phyloP scores from a whole-genome alignment of 345 rosid species.

The Mercurialis annua region DNA sequence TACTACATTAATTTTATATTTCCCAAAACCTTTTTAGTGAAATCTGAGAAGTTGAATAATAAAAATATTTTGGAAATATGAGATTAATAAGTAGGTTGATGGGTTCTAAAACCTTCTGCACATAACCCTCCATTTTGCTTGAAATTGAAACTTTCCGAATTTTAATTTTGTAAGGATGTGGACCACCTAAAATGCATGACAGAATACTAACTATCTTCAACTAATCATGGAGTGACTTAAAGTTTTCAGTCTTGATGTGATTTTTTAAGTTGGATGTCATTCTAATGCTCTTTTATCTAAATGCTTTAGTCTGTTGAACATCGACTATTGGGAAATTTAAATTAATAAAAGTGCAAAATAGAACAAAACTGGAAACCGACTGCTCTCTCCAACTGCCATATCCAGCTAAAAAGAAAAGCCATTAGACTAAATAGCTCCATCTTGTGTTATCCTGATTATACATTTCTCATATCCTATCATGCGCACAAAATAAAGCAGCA shows the following conservation, averaged over 20 bases:
- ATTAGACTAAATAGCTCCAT: not conserved
- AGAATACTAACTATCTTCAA: not conserved
- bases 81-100: not conserved
- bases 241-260: not conserved
- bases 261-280: not conserved
- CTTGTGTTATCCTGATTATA: not conserved
- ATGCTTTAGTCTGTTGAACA: no score
- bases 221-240: not conserved
- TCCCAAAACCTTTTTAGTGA: not conserved
- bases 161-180: not conserved
- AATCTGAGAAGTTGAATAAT: not conserved
- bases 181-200: not conserved
- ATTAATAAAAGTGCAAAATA: not conserved
- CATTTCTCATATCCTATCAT: not conserved
- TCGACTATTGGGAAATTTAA: not conserved
- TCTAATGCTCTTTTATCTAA: not conserved
- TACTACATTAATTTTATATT: not conserved
- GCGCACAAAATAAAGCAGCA: not conserved
- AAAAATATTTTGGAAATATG: not conserved
- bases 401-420: not conserved
- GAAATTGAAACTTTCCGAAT: not conserved
- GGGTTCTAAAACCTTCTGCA: not conserved
- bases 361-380: not conserved
- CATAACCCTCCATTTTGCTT: not conserved
- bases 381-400: not conserved